Base-by-base conservation (phyloP, 805 yeast genomes). In the Priceomyces castillae region DNA sequence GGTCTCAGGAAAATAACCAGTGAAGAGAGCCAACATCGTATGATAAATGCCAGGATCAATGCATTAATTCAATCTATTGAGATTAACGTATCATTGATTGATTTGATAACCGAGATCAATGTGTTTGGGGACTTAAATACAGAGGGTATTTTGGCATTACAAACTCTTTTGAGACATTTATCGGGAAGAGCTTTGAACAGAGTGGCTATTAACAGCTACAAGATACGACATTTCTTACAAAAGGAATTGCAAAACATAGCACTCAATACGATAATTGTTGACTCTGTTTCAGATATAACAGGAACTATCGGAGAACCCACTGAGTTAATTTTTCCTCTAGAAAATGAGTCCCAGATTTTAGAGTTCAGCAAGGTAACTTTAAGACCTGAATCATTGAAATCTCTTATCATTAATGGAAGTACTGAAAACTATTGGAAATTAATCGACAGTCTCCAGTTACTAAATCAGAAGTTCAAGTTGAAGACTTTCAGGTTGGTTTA, bases 11-110 rank as follows among this genome's bases (percentile, higher is more conserved):
- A 47, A 17, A 45, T 49, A 35, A 28, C 50, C 3, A 41, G 43
- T 3, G 23, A 30, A 7, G 53, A 46, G 15, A 52, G 51, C 12
- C 69, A 67, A 31, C 26, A 45, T 30, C 53, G 51, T 20, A 42
- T 66, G 46, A 53, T 68, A 22, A 46, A 49, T 36, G 68, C 69
- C 12, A 50, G 64, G 41, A 40, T 69, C 31, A 43, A 48, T 26
- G 53, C 60, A 1, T 50, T 70, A 36, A 46, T 51, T 16, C 48
- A 43, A 19, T 53, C 71, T 1, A 40, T 68, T 18, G 16, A 22
- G 11, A 48, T 67, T 15, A 69, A 69, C 42, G 57, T 62, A 0
- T 43, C 40, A 15, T 54, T 70, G 31, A 47, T 39, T 1, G 39
- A 44, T 6, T 44, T 49, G 39, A 48, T 63, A 3, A 42, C 54